Percentiles rank a stretch among this genome's conserved stretches.
Conservation (phyloP, 768 basidiomycete species). For the Serendipita indica region DNA sequence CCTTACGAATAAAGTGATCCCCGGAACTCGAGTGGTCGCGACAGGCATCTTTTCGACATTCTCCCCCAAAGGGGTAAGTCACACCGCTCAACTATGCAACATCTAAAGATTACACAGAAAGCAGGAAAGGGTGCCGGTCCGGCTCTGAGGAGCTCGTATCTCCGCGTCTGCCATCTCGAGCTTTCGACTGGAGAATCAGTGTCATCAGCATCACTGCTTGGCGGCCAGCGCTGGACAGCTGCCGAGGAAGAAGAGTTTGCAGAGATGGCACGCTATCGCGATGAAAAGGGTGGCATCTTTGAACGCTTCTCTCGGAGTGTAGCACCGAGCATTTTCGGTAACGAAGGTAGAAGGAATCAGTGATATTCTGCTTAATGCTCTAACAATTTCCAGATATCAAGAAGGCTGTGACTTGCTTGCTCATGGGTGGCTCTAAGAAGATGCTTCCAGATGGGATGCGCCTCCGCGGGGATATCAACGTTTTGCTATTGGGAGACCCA, state of each 20-base stretch:
- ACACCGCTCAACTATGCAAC: neutral
- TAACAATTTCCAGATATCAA: slow-evolving; percentile 71
- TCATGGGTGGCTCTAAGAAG: slow-evolving; percentile 97
- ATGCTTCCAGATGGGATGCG: slow-evolving; percentile 94
- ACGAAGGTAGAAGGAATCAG: slow-evolving; percentile 41
- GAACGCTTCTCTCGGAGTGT: slow-evolving; percentile 89
- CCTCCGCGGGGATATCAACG: slow-evolving; percentile 93
- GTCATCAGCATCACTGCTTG: slow-evolving; percentile 53
- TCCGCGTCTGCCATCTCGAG: slow-evolving; percentile 86
- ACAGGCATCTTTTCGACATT: slow-evolving; percentile 97
- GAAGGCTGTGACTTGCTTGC: slow-evolving; percentile 89
- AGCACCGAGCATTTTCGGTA: slow-evolving; percentile 93
- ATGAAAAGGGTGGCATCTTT: slow-evolving; percentile 61
- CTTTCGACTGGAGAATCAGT: slow-evolving; percentile 37
- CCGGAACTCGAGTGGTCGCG: slow-evolving; percentile 86
- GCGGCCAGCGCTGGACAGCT: slow-evolving; percentile 77
- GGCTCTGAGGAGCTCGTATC: slow-evolving; percentile 85
- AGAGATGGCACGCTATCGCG: slow-evolving; percentile 52
- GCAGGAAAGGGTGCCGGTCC: slow-evolving; percentile 41
- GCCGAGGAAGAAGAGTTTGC: slow-evolving; percentile 97
- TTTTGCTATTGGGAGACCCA: slow-evolving; percentile 88
- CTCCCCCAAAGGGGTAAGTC: slow-evolving; percentile 62
- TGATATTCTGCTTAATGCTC: slow-evolving; percentile 10
- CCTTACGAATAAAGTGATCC: slow-evolving; percentile 83
- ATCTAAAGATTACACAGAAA: slow-evolving; percentile 35